A percentile compares a stretch with the other conserved stretches of the same genome.
These are phyloP conservation scores for Sarocladium brachiariae DNA, from an alignment of 2,329 filamentous ascomycete genomes.

Conservation along the genomic window DNA sequence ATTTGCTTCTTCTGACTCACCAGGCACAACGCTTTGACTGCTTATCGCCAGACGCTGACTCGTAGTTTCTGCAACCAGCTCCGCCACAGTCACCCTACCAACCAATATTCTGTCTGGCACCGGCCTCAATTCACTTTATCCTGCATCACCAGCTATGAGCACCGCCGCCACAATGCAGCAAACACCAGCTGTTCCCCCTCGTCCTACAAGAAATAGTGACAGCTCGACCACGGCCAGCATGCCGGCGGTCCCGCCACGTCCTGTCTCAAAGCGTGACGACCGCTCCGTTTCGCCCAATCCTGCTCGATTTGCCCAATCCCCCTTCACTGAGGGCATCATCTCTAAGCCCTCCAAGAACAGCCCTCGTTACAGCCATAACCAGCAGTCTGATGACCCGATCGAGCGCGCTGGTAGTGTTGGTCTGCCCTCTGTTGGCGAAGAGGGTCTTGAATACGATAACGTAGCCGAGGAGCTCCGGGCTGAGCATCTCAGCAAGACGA, in stretches of 20 bases:
- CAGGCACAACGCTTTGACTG: not conserved
- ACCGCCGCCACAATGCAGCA: slow-evolving; percentile 42
- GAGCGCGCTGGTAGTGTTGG: slow-evolving; percentile 69
- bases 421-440: slow-evolving; percentile 80
- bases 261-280: slow-evolving; percentile 60
- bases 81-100: not conserved
- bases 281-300: slow-evolving; percentile 72
- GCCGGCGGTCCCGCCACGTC: slow-evolving; percentile 75
- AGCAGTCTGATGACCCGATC: slow-evolving; percentile 34
- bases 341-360: slow-evolving; percentile 32
- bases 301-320: slow-evolving; percentile 77
- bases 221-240: slow-evolving; percentile 30
- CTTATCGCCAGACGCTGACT: slow-evolving; percentile 7
- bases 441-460: slow-evolving; percentile 79
- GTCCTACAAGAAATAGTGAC: slow-evolving; percentile 44
- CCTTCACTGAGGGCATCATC: slow-evolving; percentile 66
- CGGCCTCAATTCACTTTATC: not conserved
- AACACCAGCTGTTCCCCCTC: slow-evolving; percentile 49
- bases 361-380: slow-evolving; percentile 23
- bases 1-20: not conserved
- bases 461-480: slow-evolving; percentile 35
- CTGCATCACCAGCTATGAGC: slow-evolving; percentile 27
- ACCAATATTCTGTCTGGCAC: not conserved
- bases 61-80: not conserved
- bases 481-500: slow-evolving; percentile 21